These are phyloP conservation scores for Wickerhamomyces bisporus DNA, from an alignment of 805 yeast species.

Conservation along the genomic window DNA sequence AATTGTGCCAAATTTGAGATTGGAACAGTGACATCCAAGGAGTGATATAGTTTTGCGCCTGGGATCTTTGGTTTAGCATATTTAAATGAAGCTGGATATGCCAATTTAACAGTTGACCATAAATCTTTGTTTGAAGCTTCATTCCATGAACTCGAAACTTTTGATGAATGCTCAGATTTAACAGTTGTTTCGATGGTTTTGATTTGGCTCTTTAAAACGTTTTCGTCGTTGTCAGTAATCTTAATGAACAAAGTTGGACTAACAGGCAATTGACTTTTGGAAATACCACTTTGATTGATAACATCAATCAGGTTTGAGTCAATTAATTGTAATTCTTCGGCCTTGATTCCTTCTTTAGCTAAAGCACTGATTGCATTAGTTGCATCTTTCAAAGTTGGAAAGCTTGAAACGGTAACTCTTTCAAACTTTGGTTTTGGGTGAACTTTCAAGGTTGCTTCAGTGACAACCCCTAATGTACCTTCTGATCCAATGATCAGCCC, in stretches of 20 bases:
- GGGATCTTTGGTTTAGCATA: slow-evolving; percentile 44
- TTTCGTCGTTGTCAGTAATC: slow-evolving; percentile 42
- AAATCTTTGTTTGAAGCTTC: slow-evolving; percentile 55
- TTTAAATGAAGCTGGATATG: slow-evolving; percentile 55
- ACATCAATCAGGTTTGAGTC: slow-evolving; percentile 65
- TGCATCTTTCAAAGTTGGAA: slow-evolving; percentile 65
- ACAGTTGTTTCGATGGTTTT: slow-evolving; percentile 38
- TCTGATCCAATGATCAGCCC: slow-evolving; percentile 66
- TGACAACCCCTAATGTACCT: slow-evolving; percentile 70
- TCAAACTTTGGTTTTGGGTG: slow-evolving; percentile 57
- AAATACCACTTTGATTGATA: slow-evolving; percentile 51
- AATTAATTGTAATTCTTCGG: slow-evolving; percentile 67
- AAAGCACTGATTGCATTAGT: slow-evolving; percentile 58
- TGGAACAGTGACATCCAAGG: slow-evolving; percentile 75
- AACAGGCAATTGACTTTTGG: slow-evolving; percentile 33
- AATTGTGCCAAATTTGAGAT: slow-evolving; percentile 56
- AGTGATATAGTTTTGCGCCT: slow-evolving; percentile 31
- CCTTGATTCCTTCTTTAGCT: slow-evolving; percentile 51
- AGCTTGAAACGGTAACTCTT: slow-evolving; percentile 59
- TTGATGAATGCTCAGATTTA: slow-evolving; percentile 45
- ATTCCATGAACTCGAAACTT: slow-evolving; percentile 50
- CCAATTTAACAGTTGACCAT: slow-evolving; percentile 70
- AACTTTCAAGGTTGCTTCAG: slow-evolving; percentile 65
- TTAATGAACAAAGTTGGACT: slow-evolving; percentile 58
- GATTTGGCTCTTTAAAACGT: slow-evolving; percentile 35